Evolutionary conservation across 2,329 filamentous ascomycete genomes (phyloP).

Genomic region (Blastomyces gilchristii): DNA sequence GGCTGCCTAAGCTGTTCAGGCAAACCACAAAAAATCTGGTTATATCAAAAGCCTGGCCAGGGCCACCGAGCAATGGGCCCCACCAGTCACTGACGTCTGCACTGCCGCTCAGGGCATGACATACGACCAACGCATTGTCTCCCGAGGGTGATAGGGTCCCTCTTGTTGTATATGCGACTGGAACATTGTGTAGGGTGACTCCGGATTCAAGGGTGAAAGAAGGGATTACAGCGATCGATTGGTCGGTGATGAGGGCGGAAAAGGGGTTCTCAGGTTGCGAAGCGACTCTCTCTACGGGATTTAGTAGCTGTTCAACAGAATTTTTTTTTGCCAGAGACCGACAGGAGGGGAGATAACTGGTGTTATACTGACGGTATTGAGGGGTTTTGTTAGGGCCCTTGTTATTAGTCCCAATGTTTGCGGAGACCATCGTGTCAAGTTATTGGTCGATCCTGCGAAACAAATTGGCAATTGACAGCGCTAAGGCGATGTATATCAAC

Average conservation of each 20-base stretch:
- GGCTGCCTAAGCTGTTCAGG: slow-evolving; percentile 45
- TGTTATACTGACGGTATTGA: slow-evolving; percentile 31
- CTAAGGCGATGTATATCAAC: background rate
- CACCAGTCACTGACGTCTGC: slow-evolving; percentile 49
- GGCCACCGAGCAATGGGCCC: slow-evolving; percentile 44
- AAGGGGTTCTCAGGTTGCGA: slow-evolving; percentile 87
- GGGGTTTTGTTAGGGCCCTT: slow-evolving; percentile 15
- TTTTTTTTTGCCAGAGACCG: slow-evolving; percentile 8
- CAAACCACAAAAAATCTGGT: slow-evolving; percentile 46
- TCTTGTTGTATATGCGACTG: slow-evolving; percentile 54
- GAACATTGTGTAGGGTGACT: slow-evolving; percentile 65
- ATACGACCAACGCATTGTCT: slow-evolving; percentile 56
- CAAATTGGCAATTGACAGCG: background rate
- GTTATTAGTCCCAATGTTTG: slow-evolving; percentile 9
- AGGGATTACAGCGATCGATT: slow-evolving; percentile 76
- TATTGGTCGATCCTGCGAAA: background rate
- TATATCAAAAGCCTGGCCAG: slow-evolving; percentile 45
- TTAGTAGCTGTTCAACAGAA: slow-evolving; percentile 36
- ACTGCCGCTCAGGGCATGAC: slow-evolving; percentile 45
- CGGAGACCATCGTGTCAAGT: slow-evolving; percentile 10
- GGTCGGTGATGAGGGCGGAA: slow-evolving; percentile 72
- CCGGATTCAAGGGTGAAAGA: slow-evolving; percentile 90
- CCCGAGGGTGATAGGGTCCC: slow-evolving; percentile 46
- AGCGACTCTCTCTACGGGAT: slow-evolving; percentile 45
- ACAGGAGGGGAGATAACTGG: slow-evolving; percentile 9